Evolutionary conservation across 768 basidiomycete genomes (phyloP).

Genomic region (Scleroderma bovista): DNA sequence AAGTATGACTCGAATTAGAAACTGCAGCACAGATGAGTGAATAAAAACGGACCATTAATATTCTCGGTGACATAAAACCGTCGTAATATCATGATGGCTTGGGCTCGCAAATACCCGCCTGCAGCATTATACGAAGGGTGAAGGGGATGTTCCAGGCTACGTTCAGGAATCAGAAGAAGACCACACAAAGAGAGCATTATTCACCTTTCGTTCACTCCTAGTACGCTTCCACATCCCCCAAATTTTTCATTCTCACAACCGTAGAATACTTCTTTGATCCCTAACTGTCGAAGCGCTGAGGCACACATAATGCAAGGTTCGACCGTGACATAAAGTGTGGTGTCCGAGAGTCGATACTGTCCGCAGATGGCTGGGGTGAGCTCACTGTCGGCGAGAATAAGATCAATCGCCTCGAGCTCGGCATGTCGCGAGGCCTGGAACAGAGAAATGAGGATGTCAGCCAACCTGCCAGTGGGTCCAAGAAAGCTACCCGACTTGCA

Average conservation of each 20-base stretch:
- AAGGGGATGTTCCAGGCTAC: constrained; percentile 63
- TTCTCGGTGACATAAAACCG: constrained; percentile 94
- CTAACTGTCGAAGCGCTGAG: constrained; percentile 88
- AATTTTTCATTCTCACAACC: constrained; percentile 96
- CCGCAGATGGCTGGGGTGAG: constrained; percentile 46
- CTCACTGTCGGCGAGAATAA: constrained; percentile 59
- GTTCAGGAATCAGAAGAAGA: not conserved
- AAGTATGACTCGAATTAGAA: constrained; percentile 2
- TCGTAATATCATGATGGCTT: constrained; percentile 81
- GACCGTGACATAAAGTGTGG: constrained; percentile 94
- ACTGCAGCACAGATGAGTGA: not conserved
- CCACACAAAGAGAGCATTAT: constrained; percentile 15
- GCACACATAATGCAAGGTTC: constrained; percentile 99
- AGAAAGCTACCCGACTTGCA: constrained; percentile 39
- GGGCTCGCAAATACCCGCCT: constrained; percentile 74
- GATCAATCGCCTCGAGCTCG: constrained; percentile 93
- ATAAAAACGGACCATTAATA: constrained; percentile 65
- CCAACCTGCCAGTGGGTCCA: not conserved
- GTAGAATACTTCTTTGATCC: constrained; percentile 85
- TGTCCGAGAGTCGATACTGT: constrained; percentile 64
- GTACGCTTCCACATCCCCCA: constrained; percentile 93
- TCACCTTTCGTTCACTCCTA: constrained; percentile 77
- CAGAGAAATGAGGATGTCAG: not conserved
- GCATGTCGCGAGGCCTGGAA: constrained; percentile 91
- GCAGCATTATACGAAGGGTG: constrained; percentile 71